These are phyloP conservation scores for Pseudozyma hubeiensis DNA, from an alignment of 1,284 basidiomycete species.

Conservation along the genomic window DNA sequence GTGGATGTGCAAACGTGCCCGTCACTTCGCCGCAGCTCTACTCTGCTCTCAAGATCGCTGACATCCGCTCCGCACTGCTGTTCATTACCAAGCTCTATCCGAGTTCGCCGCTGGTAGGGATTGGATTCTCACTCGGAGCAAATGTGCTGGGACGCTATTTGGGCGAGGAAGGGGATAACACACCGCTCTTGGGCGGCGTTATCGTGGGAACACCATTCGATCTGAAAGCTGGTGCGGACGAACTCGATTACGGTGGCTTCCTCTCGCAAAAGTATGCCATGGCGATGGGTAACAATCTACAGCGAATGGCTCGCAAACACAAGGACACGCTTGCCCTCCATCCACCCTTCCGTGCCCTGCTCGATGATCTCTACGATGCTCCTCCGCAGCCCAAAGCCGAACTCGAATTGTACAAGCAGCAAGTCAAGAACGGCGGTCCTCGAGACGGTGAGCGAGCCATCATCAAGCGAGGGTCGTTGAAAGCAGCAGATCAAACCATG, in stretches of 20 bases:
- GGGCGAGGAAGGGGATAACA: slow-evolving; percentile 83
- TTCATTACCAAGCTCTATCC: slow-evolving; percentile 83
- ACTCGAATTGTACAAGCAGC: slow-evolving; percentile 43
- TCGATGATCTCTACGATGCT: slow-evolving; percentile 53
- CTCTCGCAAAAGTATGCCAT: slow-evolving; percentile 81
- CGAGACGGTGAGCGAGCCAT: slow-evolving; percentile 26
- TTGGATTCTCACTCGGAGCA: slow-evolving; percentile 94
- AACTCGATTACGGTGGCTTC: slow-evolving; percentile 72
- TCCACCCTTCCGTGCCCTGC: slow-evolving; percentile 49
- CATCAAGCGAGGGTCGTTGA: slow-evolving; percentile 59
- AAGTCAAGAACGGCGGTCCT: slow-evolving; percentile 40
- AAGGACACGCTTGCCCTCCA: slow-evolving; percentile 56
- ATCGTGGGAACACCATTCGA: slow-evolving; percentile 87
- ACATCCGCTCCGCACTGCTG: slow-evolving; percentile 83
- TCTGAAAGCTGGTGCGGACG: slow-evolving; percentile 71
- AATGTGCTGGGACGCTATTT: slow-evolving; percentile 91
- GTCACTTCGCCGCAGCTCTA: slow-evolving; percentile 80
- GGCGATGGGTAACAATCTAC: slow-evolving; percentile 83
- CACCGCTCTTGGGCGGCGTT: slow-evolving; percentile 78
- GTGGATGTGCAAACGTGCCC: slow-evolving; percentile 91
- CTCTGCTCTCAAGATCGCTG: slow-evolving; percentile 82
- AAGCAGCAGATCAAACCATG: slow-evolving; percentile 73
- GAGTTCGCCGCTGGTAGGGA: slow-evolving; percentile 81
- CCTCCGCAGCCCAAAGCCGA: slow-evolving; percentile 39
- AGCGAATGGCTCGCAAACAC: slow-evolving; percentile 63